Percentiles rank a stretch among this genome's conserved stretches.
Conservation (phyloP, 148 eudicot species). For the Rhododendron ferrugineum region DNA sequence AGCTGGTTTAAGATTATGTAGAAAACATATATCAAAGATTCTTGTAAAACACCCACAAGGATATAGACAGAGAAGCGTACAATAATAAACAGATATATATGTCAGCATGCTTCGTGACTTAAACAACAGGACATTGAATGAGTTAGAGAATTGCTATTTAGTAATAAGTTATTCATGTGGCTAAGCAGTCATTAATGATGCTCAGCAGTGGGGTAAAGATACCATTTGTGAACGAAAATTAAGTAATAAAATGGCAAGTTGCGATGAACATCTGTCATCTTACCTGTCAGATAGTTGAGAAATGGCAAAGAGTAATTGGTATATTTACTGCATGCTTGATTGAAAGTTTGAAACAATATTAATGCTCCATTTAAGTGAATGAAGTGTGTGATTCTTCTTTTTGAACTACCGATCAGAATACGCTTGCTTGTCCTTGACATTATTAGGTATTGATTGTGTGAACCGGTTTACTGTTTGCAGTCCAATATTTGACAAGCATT, state of each 20-base stretch:
- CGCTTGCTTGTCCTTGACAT: not conserved
- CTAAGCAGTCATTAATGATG: not conserved
- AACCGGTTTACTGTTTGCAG: not conserved
- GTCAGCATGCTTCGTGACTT: not conserved
- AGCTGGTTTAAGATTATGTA: not conserved
- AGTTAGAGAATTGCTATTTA: not conserved
- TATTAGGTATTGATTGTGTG: not conserved
- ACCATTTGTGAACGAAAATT: not conserved
- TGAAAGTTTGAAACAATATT: slow-evolving; percentile 1
- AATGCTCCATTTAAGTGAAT: not conserved
- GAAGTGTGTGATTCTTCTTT: not conserved
- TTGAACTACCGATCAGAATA: too few species aligned
- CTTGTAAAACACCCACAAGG: too few species aligned
- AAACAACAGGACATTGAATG: not conserved
- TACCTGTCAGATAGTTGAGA: not conserved
- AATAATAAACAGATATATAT: not conserved
- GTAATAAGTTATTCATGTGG: not conserved
- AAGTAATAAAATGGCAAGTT: not conserved
- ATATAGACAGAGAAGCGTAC: not conserved
- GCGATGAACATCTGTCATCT: not conserved
- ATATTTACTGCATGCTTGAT: not conserved
- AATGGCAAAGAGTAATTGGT: not conserved
- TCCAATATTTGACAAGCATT: not conserved
- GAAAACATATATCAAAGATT: not conserved
- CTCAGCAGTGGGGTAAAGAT: not conserved